A percentile compares a stretch with the other conserved stretches of the same genome.
These are phyloP conservation scores for Heterobasidion irregulare DNA, from an alignment of 1,284 basidiomycete species.

Conservation along the genomic window DNA sequence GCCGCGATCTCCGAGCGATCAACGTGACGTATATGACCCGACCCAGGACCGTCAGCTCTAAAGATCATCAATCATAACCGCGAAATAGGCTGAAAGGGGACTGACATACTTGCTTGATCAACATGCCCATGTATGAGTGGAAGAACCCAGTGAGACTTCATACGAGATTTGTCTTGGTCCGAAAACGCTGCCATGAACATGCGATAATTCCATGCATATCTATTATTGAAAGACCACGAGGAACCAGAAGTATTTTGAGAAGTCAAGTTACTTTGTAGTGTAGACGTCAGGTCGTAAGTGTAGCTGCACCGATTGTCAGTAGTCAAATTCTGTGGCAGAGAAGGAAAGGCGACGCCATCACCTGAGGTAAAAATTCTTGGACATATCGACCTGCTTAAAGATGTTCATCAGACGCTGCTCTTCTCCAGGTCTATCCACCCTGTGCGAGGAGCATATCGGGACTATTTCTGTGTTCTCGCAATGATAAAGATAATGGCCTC, in stretches of 20 bases:
- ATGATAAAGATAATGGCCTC: conserved; percentile 96
- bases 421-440: conserved; percentile 76
- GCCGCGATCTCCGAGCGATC: conserved; percentile 89
- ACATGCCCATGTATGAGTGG: conserved; percentile 95
- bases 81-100: not conserved
- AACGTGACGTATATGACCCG: conserved; percentile 90
- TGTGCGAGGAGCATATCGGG: conserved; percentile 65
- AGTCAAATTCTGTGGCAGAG: too few relatives aligned
- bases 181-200: conserved; percentile 70
- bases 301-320: conserved; percentile 43
- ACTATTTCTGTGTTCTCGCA: conserved; percentile 89
- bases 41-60: conserved; percentile 88
- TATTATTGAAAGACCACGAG: conserved; percentile 72
- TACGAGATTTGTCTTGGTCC: conserved; percentile 27
- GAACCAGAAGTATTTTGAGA: conserved; percentile 27
- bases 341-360: conserved; percentile 22
- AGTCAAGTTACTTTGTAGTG: conserved; percentile 91
- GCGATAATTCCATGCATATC: conserved; percentile 96
- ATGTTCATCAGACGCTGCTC: conserved; percentile 82
- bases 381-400: conserved; percentile 98
- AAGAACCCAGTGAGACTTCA: conserved; percentile 78
- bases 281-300: conserved; percentile 95
- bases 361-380: conserved; percentile 99
- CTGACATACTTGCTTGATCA: conserved; percentile 88
- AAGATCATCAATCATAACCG: not conserved